Evolutionary conservation across 2,329 filamentous ascomycete genomes (phyloP).

Genomic region (Chaetomiaceae sp.): DNA sequence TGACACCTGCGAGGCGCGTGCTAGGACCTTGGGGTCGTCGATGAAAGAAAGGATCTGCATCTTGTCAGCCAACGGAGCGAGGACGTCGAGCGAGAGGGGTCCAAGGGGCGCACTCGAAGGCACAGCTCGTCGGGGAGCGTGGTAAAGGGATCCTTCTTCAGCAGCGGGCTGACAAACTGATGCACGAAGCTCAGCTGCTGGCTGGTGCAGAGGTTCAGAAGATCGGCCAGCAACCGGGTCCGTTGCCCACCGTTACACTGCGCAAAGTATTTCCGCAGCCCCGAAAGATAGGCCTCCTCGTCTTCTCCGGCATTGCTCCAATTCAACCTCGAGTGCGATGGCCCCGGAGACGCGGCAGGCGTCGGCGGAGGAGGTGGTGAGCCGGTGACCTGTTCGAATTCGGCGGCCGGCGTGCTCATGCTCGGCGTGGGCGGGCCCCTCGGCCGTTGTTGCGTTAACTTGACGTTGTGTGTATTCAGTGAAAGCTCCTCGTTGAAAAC

Average conservation of each 20-base stretch:
- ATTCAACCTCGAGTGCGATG: conserved; percentile 56
- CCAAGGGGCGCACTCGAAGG: conserved; percentile 61
- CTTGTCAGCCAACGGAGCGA: conserved; percentile 6
- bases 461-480: conserved; percentile 46
- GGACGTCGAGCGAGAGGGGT: conserved; percentile 5
- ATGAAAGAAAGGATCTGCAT: conserved; percentile 86
- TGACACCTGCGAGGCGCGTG: conserved; percentile 92
- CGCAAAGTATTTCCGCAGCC: conserved; percentile 74
- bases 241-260: conserved; percentile 69
- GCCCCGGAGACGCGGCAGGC: conserved; percentile 59
- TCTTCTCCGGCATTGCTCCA: conserved; percentile 74
- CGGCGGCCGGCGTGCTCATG: conserved; percentile 58
- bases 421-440: conserved; percentile 60
- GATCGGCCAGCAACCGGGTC: conserved; percentile 74
- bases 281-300: conserved; percentile 75
- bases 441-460: conserved; percentile 45
- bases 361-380: conserved; percentile 60
- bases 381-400: conserved; percentile 56
- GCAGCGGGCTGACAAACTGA: conserved; percentile 84
- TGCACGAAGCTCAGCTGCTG: conserved; percentile 94
- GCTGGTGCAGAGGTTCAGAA: conserved; percentile 90
- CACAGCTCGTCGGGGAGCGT: conserved; percentile 90
- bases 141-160: conserved; percentile 95
- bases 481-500: conserved; percentile 51
- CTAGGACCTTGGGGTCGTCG: conserved; percentile 90